Evolutionary conservation across 257 asterid genomes (phyloP), one percentile per base, ranked within the genome.

Genomic region (Forsythia suspensa): DNA sequence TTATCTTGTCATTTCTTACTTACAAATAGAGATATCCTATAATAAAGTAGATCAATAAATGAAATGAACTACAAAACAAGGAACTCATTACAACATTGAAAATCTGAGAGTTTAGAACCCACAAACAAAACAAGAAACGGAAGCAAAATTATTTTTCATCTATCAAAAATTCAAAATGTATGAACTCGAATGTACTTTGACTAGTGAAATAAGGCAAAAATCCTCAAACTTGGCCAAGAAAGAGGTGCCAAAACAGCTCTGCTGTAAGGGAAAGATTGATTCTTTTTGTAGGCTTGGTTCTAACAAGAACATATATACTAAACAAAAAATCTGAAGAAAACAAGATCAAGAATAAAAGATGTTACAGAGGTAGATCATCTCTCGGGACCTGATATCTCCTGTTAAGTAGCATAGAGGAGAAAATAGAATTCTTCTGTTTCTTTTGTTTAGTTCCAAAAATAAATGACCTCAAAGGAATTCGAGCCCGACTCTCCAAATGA

Each of bases 381-480:
- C 80, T 88, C 57, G 82, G 71, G 71, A 69, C 81, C 77, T 88
- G 88, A 65, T 82, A 81, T 52, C 84, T 88, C 68, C 75, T 80
- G 71, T 76, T 68, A 63, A 69, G 78, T 29, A 83, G 80, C 59
- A 81, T 77, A 77, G 55, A 73, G 4, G 88, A 79, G 70, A 88
- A 88, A 59, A 85, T 70, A 3, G 89, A 85, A 76, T 84, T 78
- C 84, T 73, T 88, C 72, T 81, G 81, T 72, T 85, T 83, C 87
- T 84, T 88, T 51, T 77, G 72, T 82, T 86, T 88, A 16, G 79
- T 77, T 70, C 89, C 89, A 71, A 88, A 88, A 63, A 86, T 85
- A 77, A 85, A 88, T 2, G 88, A 82, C 40, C 83, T 61, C 36
- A 86, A 76, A 21, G 89, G 89, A 51, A 88, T 72, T 52, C 79